These are phyloP conservation scores for Corchorus capsularis DNA, from an alignment of 345 rosid species.

Conservation along the genomic window DNA sequence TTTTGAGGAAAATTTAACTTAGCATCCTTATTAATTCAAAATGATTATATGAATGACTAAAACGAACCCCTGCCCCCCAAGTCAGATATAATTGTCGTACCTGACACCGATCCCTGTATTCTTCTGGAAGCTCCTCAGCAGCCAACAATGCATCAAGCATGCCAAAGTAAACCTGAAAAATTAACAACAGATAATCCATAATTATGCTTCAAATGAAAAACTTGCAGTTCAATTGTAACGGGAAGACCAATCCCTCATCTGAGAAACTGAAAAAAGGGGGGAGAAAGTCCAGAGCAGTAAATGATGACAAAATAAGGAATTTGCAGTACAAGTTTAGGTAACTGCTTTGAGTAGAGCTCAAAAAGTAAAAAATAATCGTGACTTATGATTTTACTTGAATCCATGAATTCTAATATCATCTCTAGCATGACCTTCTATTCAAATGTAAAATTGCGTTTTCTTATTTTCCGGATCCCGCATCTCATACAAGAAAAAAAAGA, in stretches of 20 bases:
- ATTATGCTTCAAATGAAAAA: not conserved
- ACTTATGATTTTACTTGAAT: not conserved
- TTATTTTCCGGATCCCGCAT: not conserved
- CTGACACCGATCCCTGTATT: slow-evolving; percentile 77
- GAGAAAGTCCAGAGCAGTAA: not conserved
- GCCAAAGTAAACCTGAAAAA: slow-evolving; percentile 80
- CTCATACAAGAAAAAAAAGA: slow-evolving; percentile 5
- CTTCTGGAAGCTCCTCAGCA: slow-evolving; percentile 89
- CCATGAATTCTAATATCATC: not conserved
- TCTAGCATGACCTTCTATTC: not conserved
- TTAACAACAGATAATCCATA: not conserved
- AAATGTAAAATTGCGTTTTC: not conserved
- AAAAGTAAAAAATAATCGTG: not conserved
- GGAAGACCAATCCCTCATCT: not conserved
- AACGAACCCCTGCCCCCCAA: not conserved
- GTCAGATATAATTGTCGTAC: slow-evolving; percentile 29
- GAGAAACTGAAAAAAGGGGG: not conserved
- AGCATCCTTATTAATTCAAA: not conserved
- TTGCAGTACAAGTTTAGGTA: not conserved
- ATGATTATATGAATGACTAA: not conserved
- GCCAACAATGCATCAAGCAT: slow-evolving; percentile 93
- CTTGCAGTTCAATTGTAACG: not conserved
- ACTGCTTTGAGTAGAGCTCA: not conserved
- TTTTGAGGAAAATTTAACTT: not conserved
- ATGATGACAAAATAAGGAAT: not conserved